These are phyloP conservation scores for Physaria fendleri DNA, from an alignment of 345 rosid species.

Conservation along the genomic window DNA sequence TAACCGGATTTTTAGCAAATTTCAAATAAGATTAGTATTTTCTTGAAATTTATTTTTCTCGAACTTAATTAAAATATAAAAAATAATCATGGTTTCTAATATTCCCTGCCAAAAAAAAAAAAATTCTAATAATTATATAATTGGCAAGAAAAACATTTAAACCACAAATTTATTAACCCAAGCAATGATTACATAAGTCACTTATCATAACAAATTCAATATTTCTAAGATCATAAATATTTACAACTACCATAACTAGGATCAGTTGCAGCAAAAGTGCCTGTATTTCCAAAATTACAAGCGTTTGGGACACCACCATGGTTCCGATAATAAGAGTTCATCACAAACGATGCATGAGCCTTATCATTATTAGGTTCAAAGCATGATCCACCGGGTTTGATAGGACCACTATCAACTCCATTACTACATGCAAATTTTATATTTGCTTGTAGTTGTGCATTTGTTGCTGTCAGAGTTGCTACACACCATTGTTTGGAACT, in stretches of 20 bases:
- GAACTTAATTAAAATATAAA: too few relatives aligned
- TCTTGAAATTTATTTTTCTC: too few relatives aligned
- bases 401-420: background rate
- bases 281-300: background rate
- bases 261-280: background rate
- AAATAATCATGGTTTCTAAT: too few relatives aligned
- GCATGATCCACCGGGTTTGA: background rate
- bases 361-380: background rate
- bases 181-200: background rate
- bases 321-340: background rate
- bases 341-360: background rate
- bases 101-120: too few relatives aligned
- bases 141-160: too few relatives aligned
- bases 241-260: background rate
- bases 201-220: background rate
- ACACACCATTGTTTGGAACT: background rate
- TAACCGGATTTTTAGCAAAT: too few relatives aligned
- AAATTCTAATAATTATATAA: too few relatives aligned
- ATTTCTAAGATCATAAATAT: background rate
- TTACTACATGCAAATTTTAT: background rate
- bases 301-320: background rate
- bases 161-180: background rate
- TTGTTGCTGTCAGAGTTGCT: background rate
- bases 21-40: too few relatives aligned
- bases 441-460: background rate